Base-by-base conservation (phyloP, 2,329 filamentous ascomycete genomes). In the Pseudocercospora musae region DNA sequence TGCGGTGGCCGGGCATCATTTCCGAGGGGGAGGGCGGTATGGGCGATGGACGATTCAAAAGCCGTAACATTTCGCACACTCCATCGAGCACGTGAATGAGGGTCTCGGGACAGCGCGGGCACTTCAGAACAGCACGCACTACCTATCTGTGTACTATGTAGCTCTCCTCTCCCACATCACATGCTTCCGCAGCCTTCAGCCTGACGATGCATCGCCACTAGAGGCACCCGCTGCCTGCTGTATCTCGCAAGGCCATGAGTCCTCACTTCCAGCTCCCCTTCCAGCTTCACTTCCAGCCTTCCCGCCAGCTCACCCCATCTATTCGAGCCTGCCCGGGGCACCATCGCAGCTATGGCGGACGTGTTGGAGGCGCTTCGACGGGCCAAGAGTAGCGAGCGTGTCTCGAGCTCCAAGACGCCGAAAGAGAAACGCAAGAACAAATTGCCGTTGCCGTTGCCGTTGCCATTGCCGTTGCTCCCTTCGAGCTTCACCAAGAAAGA, bases 1-100 rank as follows among this genome's bases (percentile, higher is more conserved):
- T 65, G 15, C 18, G 31, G 31, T 63, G 58, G 15, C 57, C 25
- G 18, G 40, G 27, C 25, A 63, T 31, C 61, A 63, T 59, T 37
- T 29, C 42, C 18, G 20, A 8, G 1, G 11, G 13, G 8, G 21
- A 18, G 8, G 11, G 6, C 31, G 13, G 10, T 33, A n/a, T n/a
- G n/a, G n/a, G n/a, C n/a, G n/a, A n/a, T n/a, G n/a, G n/a, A n/a
- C n/a, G n/a, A n/a, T n/a, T n/a, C n/a, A n/a, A n/a, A n/a, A n/a
- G n/a, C n/a, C n/a, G n/a, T n/a, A n/a, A 8, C 27, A 29, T 29
- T 29, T 5, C 27, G 27, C n/a, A n/a, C n/a, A n/a, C n/a, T n/a
- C n/a, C n/a, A n/a, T n/a, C n/a, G n/a, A n/a, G n/a, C n/a, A n/a
- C n/a, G n/a, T n/a, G n/a, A n/a, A n/a, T n/a, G n/a, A n/a, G n/a